Conservation (phyloP, 345 rosid genomes). For the Laguncularia racemosa region DNA sequence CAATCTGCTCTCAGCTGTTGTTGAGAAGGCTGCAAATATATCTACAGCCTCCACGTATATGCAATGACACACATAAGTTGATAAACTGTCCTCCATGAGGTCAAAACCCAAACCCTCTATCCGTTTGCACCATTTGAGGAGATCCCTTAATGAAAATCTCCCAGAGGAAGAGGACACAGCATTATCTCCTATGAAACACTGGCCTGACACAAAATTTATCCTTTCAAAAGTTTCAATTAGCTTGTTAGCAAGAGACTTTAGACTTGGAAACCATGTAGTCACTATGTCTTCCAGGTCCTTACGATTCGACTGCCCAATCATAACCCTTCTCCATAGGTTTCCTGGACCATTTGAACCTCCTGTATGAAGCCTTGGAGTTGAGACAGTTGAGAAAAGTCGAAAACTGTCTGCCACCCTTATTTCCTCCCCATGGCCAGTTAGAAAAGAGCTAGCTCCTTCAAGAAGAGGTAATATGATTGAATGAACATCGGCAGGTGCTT, state of each 20-base stretch:
- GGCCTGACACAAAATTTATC: constrained; percentile 31
- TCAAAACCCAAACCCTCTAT: constrained; percentile 33
- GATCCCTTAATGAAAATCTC: constrained; percentile 83
- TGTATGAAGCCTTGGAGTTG: constrained; percentile 46
- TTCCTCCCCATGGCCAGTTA: constrained; percentile 80
- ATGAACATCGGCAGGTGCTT: constrained; percentile 84
- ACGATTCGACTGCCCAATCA: constrained; percentile 56
- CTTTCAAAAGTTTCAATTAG: constrained; percentile 63
- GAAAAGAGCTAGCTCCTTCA: constrained; percentile 64
- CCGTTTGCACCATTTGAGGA: constrained; percentile 91
- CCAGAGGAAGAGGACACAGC: constrained; percentile 27
- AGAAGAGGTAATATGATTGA: constrained; percentile 73
- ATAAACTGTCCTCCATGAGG: constrained; percentile 18
- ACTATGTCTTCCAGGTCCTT: constrained; percentile 58
- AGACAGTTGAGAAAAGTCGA: constrained; percentile 75
- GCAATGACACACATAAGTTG: constrained; percentile 37
- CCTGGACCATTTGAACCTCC: constrained; percentile 63
- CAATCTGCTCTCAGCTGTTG: constrained; percentile 43
- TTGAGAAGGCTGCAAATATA: constrained; percentile 58
- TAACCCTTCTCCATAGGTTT: constrained; percentile 76
- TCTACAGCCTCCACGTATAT: constrained; percentile 85
- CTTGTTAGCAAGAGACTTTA: constrained; percentile 51
- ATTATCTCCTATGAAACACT: constrained; percentile 25
- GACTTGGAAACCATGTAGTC: constrained; percentile 54
- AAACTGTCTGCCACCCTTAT: constrained; percentile 77